These are phyloP conservation scores for Penicillium nucicola DNA, from an alignment of 495 filamentous ascomycete species.

Conservation along the genomic window DNA sequence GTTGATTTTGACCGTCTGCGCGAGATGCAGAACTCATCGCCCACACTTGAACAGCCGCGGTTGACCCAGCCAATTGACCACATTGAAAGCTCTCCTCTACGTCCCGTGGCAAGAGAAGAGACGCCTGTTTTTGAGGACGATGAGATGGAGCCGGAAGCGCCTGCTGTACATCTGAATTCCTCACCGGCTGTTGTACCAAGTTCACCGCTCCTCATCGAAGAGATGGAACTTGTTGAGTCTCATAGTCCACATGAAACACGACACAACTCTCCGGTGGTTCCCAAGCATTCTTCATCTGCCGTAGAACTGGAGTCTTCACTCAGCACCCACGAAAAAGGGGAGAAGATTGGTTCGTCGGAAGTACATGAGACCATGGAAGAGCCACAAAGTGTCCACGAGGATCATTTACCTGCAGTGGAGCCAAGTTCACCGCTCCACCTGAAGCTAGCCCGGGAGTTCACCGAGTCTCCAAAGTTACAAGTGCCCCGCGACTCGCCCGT, in stretches of 20 bases:
- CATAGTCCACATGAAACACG: not conserved
- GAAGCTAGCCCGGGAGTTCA: not conserved
- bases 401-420: not conserved
- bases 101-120: conserved; percentile 1
- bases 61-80: not conserved
- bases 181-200: not conserved
- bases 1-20: conserved; percentile 26
- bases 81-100: conserved; percentile 6
- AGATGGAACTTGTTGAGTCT: not conserved
- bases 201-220: conserved; percentile 7
- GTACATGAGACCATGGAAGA: not conserved
- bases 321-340: not conserved
- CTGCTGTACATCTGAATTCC: not conserved
- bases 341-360: not conserved
- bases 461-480: not conserved
- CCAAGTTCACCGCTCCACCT: not conserved
- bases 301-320: not conserved
- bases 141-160: conserved; percentile 2
- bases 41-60: not conserved
- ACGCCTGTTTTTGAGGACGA: not conserved
- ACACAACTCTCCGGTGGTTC: too few relatives aligned
- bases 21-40: conserved; percentile 1
- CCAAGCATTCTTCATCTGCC: not conserved
- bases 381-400: not conserved
- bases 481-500: not conserved